Percentiles rank a stretch among this genome's conserved stretches.
These are phyloP conservation scores for Teunomyces pallodes DNA, from an alignment of 805 yeast genomes.

Conservation along the genomic window DNA sequence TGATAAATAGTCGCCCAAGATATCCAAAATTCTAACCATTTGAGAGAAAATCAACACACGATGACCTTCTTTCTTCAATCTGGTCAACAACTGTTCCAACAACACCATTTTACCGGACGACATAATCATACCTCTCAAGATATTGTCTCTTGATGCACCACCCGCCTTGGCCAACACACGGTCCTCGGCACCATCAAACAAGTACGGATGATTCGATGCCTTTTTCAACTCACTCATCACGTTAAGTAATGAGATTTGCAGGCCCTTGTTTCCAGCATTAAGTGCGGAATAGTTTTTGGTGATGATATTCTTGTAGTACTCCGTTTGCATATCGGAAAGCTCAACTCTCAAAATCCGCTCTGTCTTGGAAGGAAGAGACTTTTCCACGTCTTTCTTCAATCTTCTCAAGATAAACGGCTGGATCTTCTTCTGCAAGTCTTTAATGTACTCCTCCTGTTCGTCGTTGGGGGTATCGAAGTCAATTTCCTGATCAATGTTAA, in stretches of 20 bases:
- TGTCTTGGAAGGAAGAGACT: slow-evolving; percentile 91
- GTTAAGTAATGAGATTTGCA: slow-evolving; percentile 83
- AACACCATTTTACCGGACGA: slow-evolving; percentile 98
- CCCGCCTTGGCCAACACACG: slow-evolving; percentile 69
- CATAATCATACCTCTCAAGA: slow-evolving; percentile 90
- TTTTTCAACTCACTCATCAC: slow-evolving; percentile 95
- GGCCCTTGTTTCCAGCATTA: slow-evolving; percentile 75
- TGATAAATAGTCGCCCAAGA: slow-evolving; percentile 86
- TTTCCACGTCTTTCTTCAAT: slow-evolving; percentile 95
- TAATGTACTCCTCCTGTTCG: slow-evolving; percentile 84
- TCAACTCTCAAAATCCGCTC: slow-evolving; percentile 95
- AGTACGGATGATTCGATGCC: slow-evolving; percentile 95
- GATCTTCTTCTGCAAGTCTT: slow-evolving; percentile 76
- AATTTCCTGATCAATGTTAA: slow-evolving; percentile 88
- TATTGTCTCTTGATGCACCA: slow-evolving; percentile 66
- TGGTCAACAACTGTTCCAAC: slow-evolving; percentile 80
- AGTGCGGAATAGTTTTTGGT: slow-evolving; percentile 91
- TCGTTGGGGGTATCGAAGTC: slow-evolving; percentile 88
- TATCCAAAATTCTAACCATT: slow-evolving; percentile 96
- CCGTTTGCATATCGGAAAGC: slow-evolving; percentile 90
- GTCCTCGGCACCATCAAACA: slow-evolving; percentile 91
- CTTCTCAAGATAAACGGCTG: slow-evolving; percentile 93
- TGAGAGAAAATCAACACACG: slow-evolving; percentile 93
- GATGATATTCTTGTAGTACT: slow-evolving; percentile 88
- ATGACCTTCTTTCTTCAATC: slow-evolving; percentile 90